Evolutionary conservation across 257 asterid genomes (phyloP), one percentile per base, ranked within the genome.

Genomic region (Cynanchum wilfordii): DNA sequence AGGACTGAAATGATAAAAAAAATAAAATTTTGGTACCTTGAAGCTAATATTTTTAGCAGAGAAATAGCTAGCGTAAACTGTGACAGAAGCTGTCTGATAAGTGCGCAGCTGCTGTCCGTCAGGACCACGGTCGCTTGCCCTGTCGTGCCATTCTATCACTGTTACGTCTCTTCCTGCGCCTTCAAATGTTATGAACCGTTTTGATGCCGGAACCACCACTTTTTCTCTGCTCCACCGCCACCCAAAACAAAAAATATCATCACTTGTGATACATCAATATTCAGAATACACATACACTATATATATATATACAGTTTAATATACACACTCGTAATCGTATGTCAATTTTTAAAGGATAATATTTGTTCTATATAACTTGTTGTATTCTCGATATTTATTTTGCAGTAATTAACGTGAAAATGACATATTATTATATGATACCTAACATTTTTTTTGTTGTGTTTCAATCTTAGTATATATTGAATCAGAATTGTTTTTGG

Each of bases 81-180:
- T 52, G 66, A 92, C 96, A 30, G 98, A 92, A 44, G 98, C 98
- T 3, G 94, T 82, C 68, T 92, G 96, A 59, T 92, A 92, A 11
- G 96, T 90, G 0, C 98, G 94, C 15, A 92, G 89, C 78, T 88
- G 96, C 77, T 90, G 96, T 3, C 98, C 98, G 27, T 92, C 89
- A 2, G 89, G 82, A 36, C 96, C 98, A 16, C 77, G 83, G 68
- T 92, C 98, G 13, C 92, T 72, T 1, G 98, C 98, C 76, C 96
- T 77, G 7, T 92, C 98, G 2, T 92, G 98, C 98, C 98, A 92
- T 60, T 92, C 96, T 40, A 92, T 87, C 64, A 88, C 87, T 19
- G 96, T 92, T 62, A 25, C 75, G 1, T 90, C 98, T 40, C 94
- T 82, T 7, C 98, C 98, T 11, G 79, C 96, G 1, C 98, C 98